Conservation (phyloP, 768 basidiomycete genomes). For the Lactifluus subvellereus region DNA sequence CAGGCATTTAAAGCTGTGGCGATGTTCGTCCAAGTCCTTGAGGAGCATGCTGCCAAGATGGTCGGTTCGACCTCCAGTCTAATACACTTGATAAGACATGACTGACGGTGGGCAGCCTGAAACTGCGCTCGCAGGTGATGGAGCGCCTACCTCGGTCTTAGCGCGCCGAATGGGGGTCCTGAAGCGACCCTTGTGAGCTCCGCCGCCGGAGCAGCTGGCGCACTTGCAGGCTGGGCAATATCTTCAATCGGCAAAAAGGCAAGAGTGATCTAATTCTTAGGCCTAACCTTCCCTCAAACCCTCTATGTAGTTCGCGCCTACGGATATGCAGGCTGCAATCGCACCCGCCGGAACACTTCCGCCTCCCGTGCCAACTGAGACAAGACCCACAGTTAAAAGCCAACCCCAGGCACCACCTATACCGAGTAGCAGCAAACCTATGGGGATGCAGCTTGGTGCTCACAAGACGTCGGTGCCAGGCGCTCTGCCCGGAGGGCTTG, state of each 20-base stretch:
- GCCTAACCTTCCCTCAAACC: not conserved
- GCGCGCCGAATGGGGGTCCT: constrained; percentile 24
- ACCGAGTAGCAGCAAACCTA: constrained; percentile 37
- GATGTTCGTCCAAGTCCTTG: constrained; percentile 78
- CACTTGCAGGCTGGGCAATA: constrained; percentile 94
- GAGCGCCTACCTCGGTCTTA: constrained; percentile 21
- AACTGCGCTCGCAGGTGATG: constrained; percentile 35
- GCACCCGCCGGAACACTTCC: not conserved
- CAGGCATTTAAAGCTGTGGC: constrained; percentile 94
- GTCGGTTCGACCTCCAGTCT: constrained; percentile 38
- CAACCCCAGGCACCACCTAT: constrained; percentile 4
- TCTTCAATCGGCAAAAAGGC: constrained; percentile 84
- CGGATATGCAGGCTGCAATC: constrained; percentile 12
- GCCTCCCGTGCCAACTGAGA: constrained; percentile 19
- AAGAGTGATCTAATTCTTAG: constrained; percentile 5
- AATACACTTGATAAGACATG: not conserved
- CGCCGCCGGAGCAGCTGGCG: constrained; percentile 87
- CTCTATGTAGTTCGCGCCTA: constrained; percentile 5
- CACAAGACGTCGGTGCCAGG: constrained; percentile 39
- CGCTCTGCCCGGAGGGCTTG: constrained; percentile 47
- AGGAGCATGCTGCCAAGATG: constrained; percentile 75
- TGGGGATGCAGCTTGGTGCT: constrained; percentile 66
- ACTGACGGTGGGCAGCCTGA: constrained; percentile 43
- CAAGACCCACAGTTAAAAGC: not conserved
- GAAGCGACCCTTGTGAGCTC: constrained; percentile 64